A percentile compares a stretch with the other conserved stretches of the same genome.
phyloP scores from a whole-genome alignment of 2,329 filamentous ascomycete genomes.

The Fonsecaea multimorphosa region DNA sequence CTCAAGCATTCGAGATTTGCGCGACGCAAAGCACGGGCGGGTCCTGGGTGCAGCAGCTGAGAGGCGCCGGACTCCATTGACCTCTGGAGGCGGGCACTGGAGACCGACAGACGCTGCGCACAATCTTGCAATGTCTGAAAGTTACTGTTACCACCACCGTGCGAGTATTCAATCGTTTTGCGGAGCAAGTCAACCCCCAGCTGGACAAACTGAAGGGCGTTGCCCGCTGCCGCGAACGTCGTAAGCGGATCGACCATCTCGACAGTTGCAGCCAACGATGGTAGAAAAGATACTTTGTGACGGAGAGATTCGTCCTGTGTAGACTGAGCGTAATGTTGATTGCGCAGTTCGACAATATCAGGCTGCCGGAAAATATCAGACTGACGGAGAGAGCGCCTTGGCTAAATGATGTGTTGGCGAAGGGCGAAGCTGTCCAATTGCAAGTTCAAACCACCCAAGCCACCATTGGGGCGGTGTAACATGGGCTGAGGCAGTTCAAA shows the following conservation, averaged over 20 bases:
- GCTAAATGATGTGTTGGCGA: neutral
- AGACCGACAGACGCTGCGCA: constrained; percentile 6
- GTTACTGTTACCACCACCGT: neutral
- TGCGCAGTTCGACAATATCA: neutral
- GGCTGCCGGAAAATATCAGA: neutral
- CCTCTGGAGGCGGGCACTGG: constrained; percentile 2
- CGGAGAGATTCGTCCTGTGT: neutral
- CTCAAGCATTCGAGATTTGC: neutral
- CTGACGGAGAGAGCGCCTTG: neutral
- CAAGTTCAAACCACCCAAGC: neutral
- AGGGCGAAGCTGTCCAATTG: neutral
- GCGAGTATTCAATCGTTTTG: constrained; percentile 1
- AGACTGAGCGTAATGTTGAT: neutral
- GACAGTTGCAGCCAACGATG: neutral
- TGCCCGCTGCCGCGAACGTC: constrained; percentile 4
- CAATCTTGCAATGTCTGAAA: neutral
- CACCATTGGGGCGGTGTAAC: neutral
- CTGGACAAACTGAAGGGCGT: constrained; percentile 8
- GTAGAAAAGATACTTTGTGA: neutral
- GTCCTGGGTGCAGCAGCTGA: neutral
- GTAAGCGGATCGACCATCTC: neutral
- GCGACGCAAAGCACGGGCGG: neutral
- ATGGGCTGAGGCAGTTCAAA: neutral
- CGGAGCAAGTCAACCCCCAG: neutral
- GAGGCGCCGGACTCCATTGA: neutral